Base-by-base conservation (phyloP, 2,329 filamentous ascomycete species). In the Penicillium italicum region DNA sequence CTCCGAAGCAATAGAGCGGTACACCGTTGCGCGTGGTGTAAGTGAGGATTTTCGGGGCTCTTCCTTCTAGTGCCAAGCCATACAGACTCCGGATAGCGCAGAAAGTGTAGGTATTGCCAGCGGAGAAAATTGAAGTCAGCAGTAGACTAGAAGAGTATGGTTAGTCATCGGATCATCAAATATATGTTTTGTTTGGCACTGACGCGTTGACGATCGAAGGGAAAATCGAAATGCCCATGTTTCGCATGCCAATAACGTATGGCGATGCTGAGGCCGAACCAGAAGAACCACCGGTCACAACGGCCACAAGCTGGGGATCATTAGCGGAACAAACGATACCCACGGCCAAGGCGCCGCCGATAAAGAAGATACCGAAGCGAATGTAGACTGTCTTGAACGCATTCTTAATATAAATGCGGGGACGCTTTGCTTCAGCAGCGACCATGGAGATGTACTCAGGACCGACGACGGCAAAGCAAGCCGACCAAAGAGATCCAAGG, bases 321-420 rank as follows among this genome's bases (percentile, higher is more conserved):
- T 87, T 80, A 66, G 86, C 87, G 3, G 90, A 79, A 43, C 90
- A 81, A 26, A 90, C 70, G 50, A 90, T 85, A 6, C 87, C 87
- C 3, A 90, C 85, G 16, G 81, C 83, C 5, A 93, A 78, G 0
- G 87, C 84, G 1, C 88, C 87, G 2, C 89, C 80, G 36, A 90
- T 81, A 73, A 91, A 91, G 72, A 92, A 92, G 14, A 83, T 74
- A 0, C 86, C 85, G 41, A 93, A 78, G n/a, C 89, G 86, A 71
- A 87, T 88, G 69, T 90, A 90, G 1, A 91, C 86, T 48, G 86
- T 84, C 57, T 90, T 89, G 72, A 86, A 91, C 1, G 89, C 89
- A 22, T 82, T 83, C 1, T 88, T 88, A 74, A 93, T 85, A 34
- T 86, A 82, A 12, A 76, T 75, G 4, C 86, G 82, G 0, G 88